Percentiles rank a stretch among this genome's conserved stretches.
These are phyloP conservation scores for Clarkia xantiana DNA, from an alignment of 345 rosid species.

Conservation along the genomic window DNA sequence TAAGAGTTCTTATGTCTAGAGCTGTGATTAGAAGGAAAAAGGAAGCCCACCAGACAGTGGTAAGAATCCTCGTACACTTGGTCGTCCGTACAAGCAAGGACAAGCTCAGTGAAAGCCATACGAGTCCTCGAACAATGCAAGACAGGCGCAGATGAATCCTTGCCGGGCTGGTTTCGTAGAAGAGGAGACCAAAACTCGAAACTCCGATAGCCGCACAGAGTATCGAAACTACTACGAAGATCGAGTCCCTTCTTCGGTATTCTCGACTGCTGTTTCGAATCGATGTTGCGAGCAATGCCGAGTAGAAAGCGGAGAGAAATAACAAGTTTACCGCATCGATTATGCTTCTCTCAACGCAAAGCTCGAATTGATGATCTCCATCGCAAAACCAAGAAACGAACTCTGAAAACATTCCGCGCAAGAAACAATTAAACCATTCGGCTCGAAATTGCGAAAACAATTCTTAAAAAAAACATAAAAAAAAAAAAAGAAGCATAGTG, in stretches of 20 bases:
- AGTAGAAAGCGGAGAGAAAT: conserved; percentile 44
- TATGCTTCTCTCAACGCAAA: conserved; percentile 41
- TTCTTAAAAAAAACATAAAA: no score
- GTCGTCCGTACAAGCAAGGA: conserved; percentile 43
- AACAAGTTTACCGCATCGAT: conserved; percentile 39
- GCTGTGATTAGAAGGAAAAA: conserved; percentile 34
- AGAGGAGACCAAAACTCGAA: conserved; percentile 19
- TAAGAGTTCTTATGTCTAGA: conserved; percentile 21
- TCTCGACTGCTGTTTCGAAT: conserved; percentile 11
- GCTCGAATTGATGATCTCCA: conserved; percentile 18
- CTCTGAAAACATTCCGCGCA: conserved; percentile 21
- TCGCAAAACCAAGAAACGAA: conserved; percentile 36
- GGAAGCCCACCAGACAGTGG: conserved; percentile 54
- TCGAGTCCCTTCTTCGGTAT: conserved; percentile 25
- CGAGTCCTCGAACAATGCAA: conserved; percentile 31
- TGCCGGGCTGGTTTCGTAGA: conserved; percentile 10
- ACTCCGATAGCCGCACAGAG: conserved; percentile 35
- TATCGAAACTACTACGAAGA: conserved; percentile 21
- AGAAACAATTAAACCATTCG: conserved; percentile 8
- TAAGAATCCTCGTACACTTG: conserved; percentile 25
- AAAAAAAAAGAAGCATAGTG: no score
- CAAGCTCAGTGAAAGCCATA: conserved; percentile 46
- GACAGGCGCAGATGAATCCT: conserved; percentile 15
- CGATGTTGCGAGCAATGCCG: conserved; percentile 21
- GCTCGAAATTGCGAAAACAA: conserved; percentile 15